Conservation (phyloP, 345 rosid species). For the Arabidopsis thaliana region TAIR10.1 NC_003076.8:9539001-9539500, state of each 20-base stretch:
- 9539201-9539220: conserved; percentile 78
- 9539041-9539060: conserved; percentile 54
- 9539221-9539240: conserved; percentile 59
- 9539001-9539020: conserved; percentile 61
- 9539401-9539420: conserved; percentile 62
- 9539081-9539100: conserved; percentile 73
- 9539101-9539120: conserved; percentile 69
- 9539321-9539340: conserved; percentile 43
- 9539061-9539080: conserved; percentile 66
- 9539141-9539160: conserved; percentile 62
- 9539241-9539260: conserved; percentile 54
- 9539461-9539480: conserved; percentile 58
- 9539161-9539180: conserved; percentile 65
- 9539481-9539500: conserved; percentile 59
- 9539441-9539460: conserved; percentile 53
- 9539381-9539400: conserved; percentile 69
- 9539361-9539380: conserved; percentile 73
- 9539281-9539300: conserved; percentile 86
- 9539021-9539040: conserved; percentile 50
- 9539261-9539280: conserved; percentile 79
- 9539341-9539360: conserved; percentile 60
- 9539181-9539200: conserved; percentile 73
- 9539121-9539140: conserved; percentile 52
- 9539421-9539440: conserved; percentile 58
- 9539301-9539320: conserved; percentile 62